Conservation (phyloP, 1,284 basidiomycete species). For the Inonotus obliquus region DNA sequence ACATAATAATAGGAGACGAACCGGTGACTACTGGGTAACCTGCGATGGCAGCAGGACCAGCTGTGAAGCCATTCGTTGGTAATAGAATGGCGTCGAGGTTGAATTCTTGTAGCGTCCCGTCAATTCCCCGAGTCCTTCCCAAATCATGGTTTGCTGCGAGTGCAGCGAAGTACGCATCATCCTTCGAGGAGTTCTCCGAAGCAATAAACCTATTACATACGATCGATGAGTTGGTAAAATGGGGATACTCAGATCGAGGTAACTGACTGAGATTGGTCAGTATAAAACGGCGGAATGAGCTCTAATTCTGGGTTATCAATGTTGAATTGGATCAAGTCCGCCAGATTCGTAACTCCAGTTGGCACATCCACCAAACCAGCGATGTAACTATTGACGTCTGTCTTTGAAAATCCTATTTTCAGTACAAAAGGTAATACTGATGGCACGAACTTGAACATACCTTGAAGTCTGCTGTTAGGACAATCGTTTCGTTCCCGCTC, state of each 20-base stretch:
- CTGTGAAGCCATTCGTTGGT: conserved; percentile 30
- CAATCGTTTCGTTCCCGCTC: conserved; percentile 30
- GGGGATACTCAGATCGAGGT: neutral
- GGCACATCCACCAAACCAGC: conserved; percentile 31
- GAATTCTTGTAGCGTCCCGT: conserved; percentile 37
- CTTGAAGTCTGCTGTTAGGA: conserved; percentile 40
- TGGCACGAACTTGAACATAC: conserved; percentile 22
- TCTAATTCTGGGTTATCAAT: conserved; percentile 37
- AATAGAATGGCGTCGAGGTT: conserved; percentile 42
- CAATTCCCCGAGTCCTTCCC: conserved; percentile 40
- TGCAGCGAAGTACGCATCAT: conserved; percentile 36
- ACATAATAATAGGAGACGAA: conserved; percentile 13
- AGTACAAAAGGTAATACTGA: conserved; percentile 3
- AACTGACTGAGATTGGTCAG: conserved; percentile 36
- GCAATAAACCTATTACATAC: conserved; percentile 38
- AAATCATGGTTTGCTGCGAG: conserved; percentile 33
- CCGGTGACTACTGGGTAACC: conserved; percentile 40
- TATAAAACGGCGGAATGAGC: conserved; percentile 35
- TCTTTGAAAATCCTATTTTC: conserved; percentile 24
- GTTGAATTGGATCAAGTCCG: conserved; percentile 42
- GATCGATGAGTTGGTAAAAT: neutral
- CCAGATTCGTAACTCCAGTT: conserved; percentile 33
- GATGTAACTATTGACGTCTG: conserved; percentile 34
- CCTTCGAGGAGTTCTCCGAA: conserved; percentile 32
- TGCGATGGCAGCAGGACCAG: conserved; percentile 34